Base-by-base conservation (phyloP, 345 rosid genomes). In the Psidium guajava region DNA sequence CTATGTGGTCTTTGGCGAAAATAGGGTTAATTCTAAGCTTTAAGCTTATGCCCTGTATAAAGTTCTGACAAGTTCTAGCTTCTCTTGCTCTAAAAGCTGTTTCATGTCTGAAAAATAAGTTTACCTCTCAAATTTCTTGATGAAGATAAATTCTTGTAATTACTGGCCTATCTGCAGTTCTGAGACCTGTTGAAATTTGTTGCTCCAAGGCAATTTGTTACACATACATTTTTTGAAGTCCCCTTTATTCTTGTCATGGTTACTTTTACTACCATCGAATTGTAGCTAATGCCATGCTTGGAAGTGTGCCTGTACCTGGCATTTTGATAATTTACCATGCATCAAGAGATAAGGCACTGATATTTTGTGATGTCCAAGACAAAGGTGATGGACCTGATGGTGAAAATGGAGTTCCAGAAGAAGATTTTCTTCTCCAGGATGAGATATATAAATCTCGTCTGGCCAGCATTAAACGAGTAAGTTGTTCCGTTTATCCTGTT, bases 391-490 rank as follows among this genome's bases (percentile, higher is more conserved):
- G 89, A 54, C 86, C 84, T n/a, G 99, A 98, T 90, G 85, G 89
- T 77, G 98, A 96, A 89, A 83, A 91, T 81, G 98, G 97, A 85
- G 84, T 85, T 73, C 95, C 92, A 84, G 99, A 98, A 89, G 99
- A 98, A 85, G 99, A 98, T 91, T 40, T 91, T 86, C 84, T 93
- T 22, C 88, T 98, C 82, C 99, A 95, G 85, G 99, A 98, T 82
- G 99, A 98, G 94, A 95, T 98, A 84, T 93, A 92, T 86, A 98
- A 98, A 93, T 94, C 98, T 85, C 99, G 99, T 86, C 89, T 96
- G 51, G 92, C 95, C 83, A 94, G 98, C 93, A 95, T 98, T 77
- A 98, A 98, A 89, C 97, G 99, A 84, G 99, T 98, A 91, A 90
- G 97, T 87, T 91, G 81, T 40, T 61, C 82, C 28, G 73, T n/a